Evolutionary conservation across 345 rosid species (phyloP), one percentile per base, ranked within the genome.

Genomic region (Aurinia saxatilis): DNA sequence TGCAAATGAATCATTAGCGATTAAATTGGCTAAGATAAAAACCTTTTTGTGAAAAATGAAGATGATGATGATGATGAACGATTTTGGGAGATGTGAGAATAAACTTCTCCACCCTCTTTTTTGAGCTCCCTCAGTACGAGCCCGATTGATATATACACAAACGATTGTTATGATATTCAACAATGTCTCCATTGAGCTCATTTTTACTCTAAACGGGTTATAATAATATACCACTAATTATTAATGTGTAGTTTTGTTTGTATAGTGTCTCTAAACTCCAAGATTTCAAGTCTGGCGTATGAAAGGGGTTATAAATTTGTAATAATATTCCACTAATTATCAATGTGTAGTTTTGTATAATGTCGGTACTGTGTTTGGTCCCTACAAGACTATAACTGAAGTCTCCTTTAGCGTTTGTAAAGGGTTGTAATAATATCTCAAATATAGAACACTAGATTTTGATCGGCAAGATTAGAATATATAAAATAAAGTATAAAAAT

Each of bases 11-110:
- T 19, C 7, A 54, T 35, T 6, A 37, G 31, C 36, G 30, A 55
- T n/a, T 23, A 0, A 38, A 9, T 40, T 13, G 10, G 62, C 36
- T 39, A 38, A 45, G n/a, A 12, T n/a, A 35, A 15, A 1, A 35
- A 15, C 81, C 87, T 83, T 78, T 66, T 36, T 35, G 59, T 2
- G 14, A 78, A 48, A 61, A 63, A 50, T 81, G 88, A 85, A 12
- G 66, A 23, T 33, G 72, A 38, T 8, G 66, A 23, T 33, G 72
- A 38, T 8, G 35, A 27, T 3, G 41, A 37, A 45, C 10, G 80
- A 0, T 80, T 41, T 4, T 80, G 80, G 40, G 85, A 80, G 69
- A 75, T 70, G 16, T 72, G 79, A 17, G 29, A 40, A 31, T 51
- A 51, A 30, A 52, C 10, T 45, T 0, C 9, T 46, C 27, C 23